A percentile compares a stretch with the other conserved stretches of the same genome.
Evolutionary conservation across 305 asterid genomes (phyloP).

Genomic region (Fraxinus floribunda): DNA sequence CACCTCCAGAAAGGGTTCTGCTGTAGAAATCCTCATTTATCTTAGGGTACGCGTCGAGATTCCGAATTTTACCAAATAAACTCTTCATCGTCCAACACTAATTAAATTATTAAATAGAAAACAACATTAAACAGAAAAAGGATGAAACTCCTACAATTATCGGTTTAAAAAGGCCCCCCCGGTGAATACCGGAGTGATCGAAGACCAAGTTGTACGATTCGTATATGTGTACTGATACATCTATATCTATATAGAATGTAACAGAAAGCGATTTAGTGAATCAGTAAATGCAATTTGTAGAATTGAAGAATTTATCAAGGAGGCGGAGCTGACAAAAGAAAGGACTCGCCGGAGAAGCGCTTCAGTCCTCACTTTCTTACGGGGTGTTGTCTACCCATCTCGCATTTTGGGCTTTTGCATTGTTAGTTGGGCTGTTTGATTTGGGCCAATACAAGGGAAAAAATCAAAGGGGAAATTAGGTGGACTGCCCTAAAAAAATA

Average conservation of each 20-base stretch:
- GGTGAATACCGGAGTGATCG: slow-evolving; percentile 31
- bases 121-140: neutral
- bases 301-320: neutral
- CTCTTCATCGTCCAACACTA: slow-evolving; percentile 49
- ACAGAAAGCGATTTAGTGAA: slow-evolving; percentile 8
- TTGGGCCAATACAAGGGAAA: neutral
- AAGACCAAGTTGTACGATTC: slow-evolving; percentile 14
- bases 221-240: neutral
- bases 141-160: neutral
- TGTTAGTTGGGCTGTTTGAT: neutral
- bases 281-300: slow-evolving; percentile 18
- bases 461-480: too few relatives aligned
- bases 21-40: slow-evolving; percentile 96
- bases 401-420: neutral
- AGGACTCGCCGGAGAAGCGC: slow-evolving; percentile 34
- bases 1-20: slow-evolving; percentile 87
- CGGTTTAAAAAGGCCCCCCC: neutral
- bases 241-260: neutral
- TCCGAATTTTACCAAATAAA: slow-evolving; percentile 60
- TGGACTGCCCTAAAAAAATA: too few relatives aligned
- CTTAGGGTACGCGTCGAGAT: slow-evolving; percentile 87
- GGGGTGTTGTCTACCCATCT: slow-evolving; percentile 13
- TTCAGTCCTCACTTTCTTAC: slow-evolving; percentile 29
- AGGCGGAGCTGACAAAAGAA: slow-evolving; percentile 16
- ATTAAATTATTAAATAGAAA: slow-evolving; percentile 15